Evolutionary conservation across 805 yeast genomes (phyloP), one percentile per base, ranked within the genome.

Genomic region (Teunomyces lycoperdinae): DNA sequence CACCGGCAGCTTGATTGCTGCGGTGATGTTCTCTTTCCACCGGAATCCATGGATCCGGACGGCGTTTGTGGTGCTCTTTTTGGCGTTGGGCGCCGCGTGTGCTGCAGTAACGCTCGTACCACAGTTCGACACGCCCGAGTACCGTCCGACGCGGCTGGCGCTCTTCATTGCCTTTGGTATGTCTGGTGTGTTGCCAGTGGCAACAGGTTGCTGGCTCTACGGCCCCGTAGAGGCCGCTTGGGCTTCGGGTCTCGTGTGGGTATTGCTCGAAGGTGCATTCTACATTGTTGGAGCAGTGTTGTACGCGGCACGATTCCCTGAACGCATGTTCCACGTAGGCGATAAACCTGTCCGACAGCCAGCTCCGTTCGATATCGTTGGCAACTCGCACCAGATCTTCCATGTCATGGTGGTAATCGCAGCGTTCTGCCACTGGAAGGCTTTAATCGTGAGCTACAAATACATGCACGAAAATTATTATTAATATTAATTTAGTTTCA

Each of bases 331-430:
- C 1, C 67, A 68, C 49, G 42, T 51, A 2, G 41, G 41, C 30
- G 67, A 64, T 8, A 56, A 58, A 28, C 54, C 54, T 31, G 59
- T 53, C 29, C 43, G 47, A 3, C 33, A 27, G 5, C 48, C 57
- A 1, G 74, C 73, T 2, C 54, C 34, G 16, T 87, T 77, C 61
- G 96, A 89, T 55, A 58, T 80, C 9, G 75, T 80, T 65, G 96
- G 96, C 1, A 86, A 87, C 54, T 85, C 95, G 5, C 97, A 89
- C 62, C 96, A 89, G 60, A 76, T 89, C 8, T 89, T 89, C 61
- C 96, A 89, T 62, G 64, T 85, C 8, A 64, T 86, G 57, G 96
- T 89, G 6, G 90, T 88, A 0, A 54, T 83, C 9, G 96, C 95
- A 10, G 87, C 96, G 0, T 71, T 68, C 47, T 85, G 85, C 48